Evolutionary conservation across 306 rosid species (phyloP), one percentile per base, ranked within the genome.

Genomic region (Calophaca sinica): DNA sequence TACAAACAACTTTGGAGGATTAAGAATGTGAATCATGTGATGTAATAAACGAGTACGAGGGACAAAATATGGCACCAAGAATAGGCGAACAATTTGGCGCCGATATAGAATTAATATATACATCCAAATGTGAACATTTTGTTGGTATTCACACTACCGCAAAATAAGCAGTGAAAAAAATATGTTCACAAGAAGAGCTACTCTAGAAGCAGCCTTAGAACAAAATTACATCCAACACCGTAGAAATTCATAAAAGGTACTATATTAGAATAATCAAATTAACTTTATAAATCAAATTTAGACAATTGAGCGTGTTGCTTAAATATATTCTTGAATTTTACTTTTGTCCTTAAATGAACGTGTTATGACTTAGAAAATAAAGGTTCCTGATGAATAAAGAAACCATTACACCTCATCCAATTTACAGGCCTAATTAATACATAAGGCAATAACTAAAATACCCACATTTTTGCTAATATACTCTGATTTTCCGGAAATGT

Each of bases 1-100:
- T 20, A 35, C 41, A 36, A 36, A 36, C 41, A 36, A 36, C 41
- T 36, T 36, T 36, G 4, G 5, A 4, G 5, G 2, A 41, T 72
- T 57, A 8, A 73, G 2, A 68, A 62, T 41, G 72, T 70, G 84
- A 79, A 66, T 5, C 59, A 75, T 39, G 79, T 70, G 84, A 79
- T 31, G 53, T 29, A 32, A 61, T 8, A 55, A 75, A 54, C 41
- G 4, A 64, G 7, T 66, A 28, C 6, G 1, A 33, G 26, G 33
- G 36, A 6, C 33, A 67, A n/a, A 61, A 13, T 3, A 52, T 14
- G 39, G 44, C 31, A 58, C 51, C 13, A 36, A 9, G 6, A 2
- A 57, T 7, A 15, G 2, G 29, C 4, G 0, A 12, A 58, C 7
- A 12, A 9, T 68, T 59, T 50, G 54, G 62, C 20, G 9, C 26